Base-by-base conservation (phyloP, 1,139 yeast species). In the Magnusiomyces suaveolens region DNA sequence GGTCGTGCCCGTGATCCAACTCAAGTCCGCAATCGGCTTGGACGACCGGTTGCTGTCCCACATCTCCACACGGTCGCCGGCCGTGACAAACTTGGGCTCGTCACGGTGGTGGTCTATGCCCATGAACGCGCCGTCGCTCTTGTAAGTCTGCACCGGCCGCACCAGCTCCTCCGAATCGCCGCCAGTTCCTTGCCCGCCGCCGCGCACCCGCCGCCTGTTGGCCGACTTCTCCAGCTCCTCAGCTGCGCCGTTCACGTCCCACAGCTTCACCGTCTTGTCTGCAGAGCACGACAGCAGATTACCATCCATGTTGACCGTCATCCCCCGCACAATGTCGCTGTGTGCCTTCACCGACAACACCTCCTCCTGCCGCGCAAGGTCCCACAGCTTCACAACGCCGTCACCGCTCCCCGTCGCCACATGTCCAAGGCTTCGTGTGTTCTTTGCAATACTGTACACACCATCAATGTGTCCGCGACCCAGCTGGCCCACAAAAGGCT, bases 391-490 rank as follows among this genome's bases (percentile, higher is more conserved):
- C 60, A 94, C 79, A 8, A 87, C 81, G 63, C 99, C 99, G 68
- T 94, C 99, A 41, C 95, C 98, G 4, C 94, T 83, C 4, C 96
- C 97, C 21, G 94, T 82, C 1, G 97, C 97, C 36, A 90, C 72
- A 63, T 83, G 83, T 65, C 81, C 85, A 53, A 90, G 76, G 44
- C 80, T 75, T 52, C 78, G 72, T 64, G 82, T 82, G 69, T 90
- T 86, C 68, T 84, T 85, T 14, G 97, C 95, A 52, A 94, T 79
- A 33, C 83, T 75, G 69, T 92, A 92, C n/a, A 94, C 88, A 53
- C 97, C 97, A 67, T 94, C 98, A 56, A 94, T 75, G 66, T 94
- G 98, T 14, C 98, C 98, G 61, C 82, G 80, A 1, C 99, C 98
- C 41, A 94, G 73, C 67, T 94, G 97, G 1, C 96, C 97, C 21